phyloP scores from a whole-genome alignment of 208 protist genomes.

The Wallacemonas sp. region DNA sequence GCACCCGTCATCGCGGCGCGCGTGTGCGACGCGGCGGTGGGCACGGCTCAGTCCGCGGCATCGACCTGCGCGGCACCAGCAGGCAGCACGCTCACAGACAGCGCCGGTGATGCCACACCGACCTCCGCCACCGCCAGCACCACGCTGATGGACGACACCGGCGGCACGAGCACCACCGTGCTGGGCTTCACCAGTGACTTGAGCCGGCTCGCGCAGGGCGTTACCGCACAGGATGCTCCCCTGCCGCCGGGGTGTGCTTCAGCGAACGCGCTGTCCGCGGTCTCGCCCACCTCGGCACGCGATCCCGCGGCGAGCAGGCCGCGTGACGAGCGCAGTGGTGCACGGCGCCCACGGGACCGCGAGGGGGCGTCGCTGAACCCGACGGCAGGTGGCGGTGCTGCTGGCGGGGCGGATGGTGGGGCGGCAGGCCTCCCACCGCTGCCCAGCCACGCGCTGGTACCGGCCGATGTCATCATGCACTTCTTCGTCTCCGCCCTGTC shows the following conservation, averaged over 20 bases:
- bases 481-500: constrained; percentile 4
- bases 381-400: too few species aligned
- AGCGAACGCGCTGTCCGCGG: too few species aligned
- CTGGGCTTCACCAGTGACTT: constrained; percentile 1
- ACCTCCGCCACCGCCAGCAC: neutral
- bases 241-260: too few species aligned
- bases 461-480: constrained; percentile 3
- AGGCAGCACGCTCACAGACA: neutral
- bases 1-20: constrained; percentile 9
- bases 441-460: neutral
- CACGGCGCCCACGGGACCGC: neutral
- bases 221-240: too few species aligned
- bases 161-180: neutral
- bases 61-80: neutral
- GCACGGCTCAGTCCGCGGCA: neutral
- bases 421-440: neutral
- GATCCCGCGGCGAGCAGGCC: too few species aligned
- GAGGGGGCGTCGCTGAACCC: neutral
- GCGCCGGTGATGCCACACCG: neutral
- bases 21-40: neutral
- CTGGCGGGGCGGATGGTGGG: neutral
- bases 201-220: neutral
- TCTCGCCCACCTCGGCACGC: too few species aligned
- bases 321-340: too few species aligned
- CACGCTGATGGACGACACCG: neutral